Evolutionary conservation across 768 basidiomycete genomes (phyloP), one percentile per base, ranked within the genome.

Genomic region (Mycena floridula): DNA sequence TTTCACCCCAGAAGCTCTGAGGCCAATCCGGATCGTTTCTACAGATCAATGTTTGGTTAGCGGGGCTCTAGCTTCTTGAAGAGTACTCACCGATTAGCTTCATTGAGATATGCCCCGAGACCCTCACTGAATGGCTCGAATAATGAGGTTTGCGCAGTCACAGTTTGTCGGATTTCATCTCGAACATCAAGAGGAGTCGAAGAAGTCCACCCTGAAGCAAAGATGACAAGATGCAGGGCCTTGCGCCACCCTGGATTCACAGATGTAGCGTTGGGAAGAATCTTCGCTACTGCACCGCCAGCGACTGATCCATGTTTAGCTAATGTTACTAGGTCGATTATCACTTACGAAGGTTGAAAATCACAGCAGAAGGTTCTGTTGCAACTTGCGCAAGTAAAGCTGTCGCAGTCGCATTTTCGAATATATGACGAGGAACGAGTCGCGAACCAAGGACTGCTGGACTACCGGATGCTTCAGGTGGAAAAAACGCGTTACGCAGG

Each of bases 231-330:
- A 25, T 40, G 27, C 18, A 49, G 23, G n/a, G 48, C 48, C 8
- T 32, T 49, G 7, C 44, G 36, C 48, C 48, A 49, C n/a, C 26
- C 48, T 24, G 48, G 48, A 37, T 49, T 44, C 28, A 49, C 43
- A 30, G 28, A 30, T 30, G 28, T 30, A 12, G 46, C 38, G n/a
- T 41, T 16, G 16, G 45, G 18, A 9, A 39, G 25, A 23, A 40
- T 39, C 27, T 46, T 38, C 5, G 39, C 39, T 11, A 46, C 45
- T 32, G 45, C 45, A 20, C 45, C 45, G 7, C 45, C 45, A 24
- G 39, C 45, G 21, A 46, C 45, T 46, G 27, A 21, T 18, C 7
- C 15, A 22, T 4, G 25, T 36, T 44, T 27, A 44, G 22, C 16
- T 26, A 1, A 21, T 27, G 25, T 8, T 12, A 13, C 26, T n/a